These are phyloP conservation scores for Metarhizium guizhouense DNA, from an alignment of 2,329 filamentous ascomycete species.

Conservation along the genomic window DNA sequence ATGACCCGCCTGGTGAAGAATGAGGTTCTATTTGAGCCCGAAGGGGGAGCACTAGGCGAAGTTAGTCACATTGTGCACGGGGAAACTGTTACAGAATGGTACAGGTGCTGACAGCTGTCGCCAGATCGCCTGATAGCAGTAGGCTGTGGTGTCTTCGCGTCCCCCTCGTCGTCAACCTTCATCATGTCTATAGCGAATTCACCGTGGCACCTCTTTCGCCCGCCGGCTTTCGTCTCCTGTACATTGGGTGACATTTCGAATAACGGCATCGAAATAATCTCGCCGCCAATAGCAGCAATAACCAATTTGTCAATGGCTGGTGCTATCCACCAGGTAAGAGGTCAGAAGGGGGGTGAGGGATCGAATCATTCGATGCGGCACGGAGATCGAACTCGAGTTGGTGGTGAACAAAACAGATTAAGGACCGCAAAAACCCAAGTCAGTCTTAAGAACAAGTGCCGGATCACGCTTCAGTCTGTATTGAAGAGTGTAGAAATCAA, in stretches of 20 bases:
- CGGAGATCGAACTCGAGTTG: not conserved
- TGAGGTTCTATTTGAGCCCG: constrained; percentile 15
- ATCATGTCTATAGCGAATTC: constrained; percentile 30
- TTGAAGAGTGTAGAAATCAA: not conserved
- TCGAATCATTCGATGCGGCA: not conserved
- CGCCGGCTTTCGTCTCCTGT: constrained; percentile 31
- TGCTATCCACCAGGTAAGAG: not conserved
- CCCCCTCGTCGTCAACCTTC: constrained; percentile 13
- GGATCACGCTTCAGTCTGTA: not conserved
- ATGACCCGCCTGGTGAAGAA: constrained; percentile 19
- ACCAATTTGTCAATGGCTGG: not conserved
- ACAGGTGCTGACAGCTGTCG: constrained; percentile 12
- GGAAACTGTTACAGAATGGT: not conserved
- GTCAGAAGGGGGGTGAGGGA: not conserved
- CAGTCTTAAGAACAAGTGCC: constrained; percentile 3
- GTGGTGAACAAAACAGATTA: not conserved
- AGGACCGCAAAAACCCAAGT: not conserved
- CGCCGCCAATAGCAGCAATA: not conserved
- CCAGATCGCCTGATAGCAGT: constrained; percentile 11
- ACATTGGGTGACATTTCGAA: constrained; percentile 38
- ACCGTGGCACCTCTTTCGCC: constrained; percentile 37
- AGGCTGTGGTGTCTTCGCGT: constrained; percentile 11
- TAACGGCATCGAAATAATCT: constrained; percentile 33
- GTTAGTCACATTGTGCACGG: constrained; percentile 6
- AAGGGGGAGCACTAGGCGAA: constrained; percentile 14